phyloP scores from a whole-genome alignment of 1,284 basidiomycete species.

The Naganishia cerealis region DNA sequence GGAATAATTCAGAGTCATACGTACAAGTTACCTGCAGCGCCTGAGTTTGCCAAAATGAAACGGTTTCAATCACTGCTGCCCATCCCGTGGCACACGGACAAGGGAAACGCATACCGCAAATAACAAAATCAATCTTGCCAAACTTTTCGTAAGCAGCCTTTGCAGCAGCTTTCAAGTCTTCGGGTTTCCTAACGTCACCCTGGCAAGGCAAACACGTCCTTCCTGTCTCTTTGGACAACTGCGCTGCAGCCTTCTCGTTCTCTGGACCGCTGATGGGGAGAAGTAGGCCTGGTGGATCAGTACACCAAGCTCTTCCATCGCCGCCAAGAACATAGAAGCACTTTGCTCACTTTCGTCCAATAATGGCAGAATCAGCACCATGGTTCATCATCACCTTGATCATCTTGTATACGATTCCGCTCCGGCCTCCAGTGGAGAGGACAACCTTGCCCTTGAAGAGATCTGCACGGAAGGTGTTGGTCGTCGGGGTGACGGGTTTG shows the following conservation, averaged over 20 bases:
- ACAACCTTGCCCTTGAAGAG: constrained; percentile 90
- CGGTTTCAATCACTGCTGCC: not conserved
- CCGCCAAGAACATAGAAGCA: not conserved
- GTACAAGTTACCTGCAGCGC: constrained; percentile 81
- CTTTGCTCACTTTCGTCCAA: constrained; percentile 74
- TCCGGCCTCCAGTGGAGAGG: constrained; percentile 84
- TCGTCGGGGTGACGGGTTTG: constrained; percentile 25
- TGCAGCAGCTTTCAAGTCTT: constrained; percentile 73
- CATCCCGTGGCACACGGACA: constrained; percentile 9
- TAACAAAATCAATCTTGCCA: constrained; percentile 90
- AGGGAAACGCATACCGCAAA: constrained; percentile 66
- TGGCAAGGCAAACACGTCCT: constrained; percentile 69
- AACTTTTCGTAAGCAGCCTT: constrained; percentile 71
- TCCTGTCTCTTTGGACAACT: constrained; percentile 70
- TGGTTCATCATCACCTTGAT: constrained; percentile 82
- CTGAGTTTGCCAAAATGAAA: constrained; percentile 54
- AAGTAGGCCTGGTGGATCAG: constrained; percentile 14
- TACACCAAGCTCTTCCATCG: not conserved
- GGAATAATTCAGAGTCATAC: constrained; percentile 10
- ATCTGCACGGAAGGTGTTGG: constrained; percentile 67
- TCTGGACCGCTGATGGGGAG: constrained; percentile 66
- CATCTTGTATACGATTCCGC: constrained; percentile 90
- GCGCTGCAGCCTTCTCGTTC: constrained; percentile 68
- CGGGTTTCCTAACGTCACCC: constrained; percentile 79
- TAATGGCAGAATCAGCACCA: constrained; percentile 76